phyloP scores from a whole-genome alignment of 2,329 filamentous ascomycete genomes.

The Leptoxyphium fumago region DNA sequence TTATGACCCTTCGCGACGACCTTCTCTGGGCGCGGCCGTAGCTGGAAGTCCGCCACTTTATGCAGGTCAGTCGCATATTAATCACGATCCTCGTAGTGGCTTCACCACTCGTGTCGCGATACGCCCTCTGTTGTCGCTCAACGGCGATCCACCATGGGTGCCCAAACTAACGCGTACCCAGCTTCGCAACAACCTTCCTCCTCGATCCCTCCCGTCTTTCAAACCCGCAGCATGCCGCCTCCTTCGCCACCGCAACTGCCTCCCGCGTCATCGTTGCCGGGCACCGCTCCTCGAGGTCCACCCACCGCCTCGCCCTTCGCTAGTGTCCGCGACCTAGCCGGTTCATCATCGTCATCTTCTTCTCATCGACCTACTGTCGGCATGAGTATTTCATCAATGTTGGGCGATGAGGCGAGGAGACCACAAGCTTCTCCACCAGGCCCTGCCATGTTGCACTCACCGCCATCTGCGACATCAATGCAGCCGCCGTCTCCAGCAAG shows the following conservation, averaged over 20 bases:
- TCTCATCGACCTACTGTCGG: slow-evolving; percentile 44
- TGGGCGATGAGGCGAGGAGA: slow-evolving; percentile 32
- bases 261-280: slow-evolving; percentile 22
- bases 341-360: slow-evolving; percentile 27
- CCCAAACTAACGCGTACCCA: neutral
- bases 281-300: slow-evolving; percentile 25
- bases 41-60: slow-evolving; percentile 20
- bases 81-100: no score
- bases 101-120: no score
- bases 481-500: slow-evolving; percentile 32
- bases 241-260: slow-evolving; percentile 31
- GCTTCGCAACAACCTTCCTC: neutral
- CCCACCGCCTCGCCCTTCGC: slow-evolving; percentile 31
- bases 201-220: slow-evolving; percentile 27
- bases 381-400: slow-evolving; percentile 63
- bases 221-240: slow-evolving; percentile 33
- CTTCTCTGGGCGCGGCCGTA: slow-evolving; percentile 25
- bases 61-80: neutral
- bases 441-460: slow-evolving; percentile 3
- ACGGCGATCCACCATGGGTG: no score
- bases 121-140: no score
- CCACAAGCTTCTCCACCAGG: slow-evolving; percentile 16
- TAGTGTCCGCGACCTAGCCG: slow-evolving; percentile 40
- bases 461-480: slow-evolving; percentile 20
- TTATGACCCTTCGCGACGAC: slow-evolving; percentile 28